A percentile compares a stretch with the other conserved stretches of the same genome.
These are phyloP conservation scores for Mycena venus DNA, from an alignment of 768 basidiomycete species.

Conservation along the genomic window DNA sequence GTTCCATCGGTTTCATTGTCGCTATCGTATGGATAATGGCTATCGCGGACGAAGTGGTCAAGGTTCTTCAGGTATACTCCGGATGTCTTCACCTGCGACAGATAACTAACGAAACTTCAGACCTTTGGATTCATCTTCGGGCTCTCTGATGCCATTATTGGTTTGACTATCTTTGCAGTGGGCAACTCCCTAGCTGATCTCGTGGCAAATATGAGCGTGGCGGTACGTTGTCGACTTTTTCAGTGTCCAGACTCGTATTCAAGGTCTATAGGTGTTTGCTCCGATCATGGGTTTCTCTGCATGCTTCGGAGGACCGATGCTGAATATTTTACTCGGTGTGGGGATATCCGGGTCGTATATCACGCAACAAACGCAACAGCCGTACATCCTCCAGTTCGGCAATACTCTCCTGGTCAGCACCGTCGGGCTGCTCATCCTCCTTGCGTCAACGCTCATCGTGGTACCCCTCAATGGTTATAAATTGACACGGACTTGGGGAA, in stretches of 20 bases:
- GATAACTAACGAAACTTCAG: constrained; percentile 54
- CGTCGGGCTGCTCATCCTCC: constrained; percentile 82
- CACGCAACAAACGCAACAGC: constrained; percentile 70
- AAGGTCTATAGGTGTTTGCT: constrained; percentile 73
- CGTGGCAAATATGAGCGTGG: constrained; percentile 97
- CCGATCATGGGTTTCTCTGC: constrained; percentile 97
- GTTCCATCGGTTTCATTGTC: constrained; percentile 92
- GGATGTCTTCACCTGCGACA: background rate
- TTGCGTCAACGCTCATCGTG: constrained; percentile 82
- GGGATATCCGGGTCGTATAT: constrained; percentile 93
- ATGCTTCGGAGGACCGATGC: constrained; percentile 94
- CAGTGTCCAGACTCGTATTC: background rate
- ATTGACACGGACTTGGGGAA: constrained; percentile 86
- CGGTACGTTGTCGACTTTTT: constrained; percentile 64
- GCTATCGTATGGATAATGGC: constrained; percentile 98
- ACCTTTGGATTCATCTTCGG: constrained; percentile 95
- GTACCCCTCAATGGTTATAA: constrained; percentile 90
- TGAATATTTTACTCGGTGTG: constrained; percentile 91
- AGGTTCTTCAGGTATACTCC: constrained; percentile 81
- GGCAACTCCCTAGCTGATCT: constrained; percentile 97
- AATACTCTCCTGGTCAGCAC: constrained; percentile 88
- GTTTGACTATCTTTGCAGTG: constrained; percentile 95
- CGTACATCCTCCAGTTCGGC: constrained; percentile 84
- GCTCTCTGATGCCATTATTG: constrained; percentile 96
- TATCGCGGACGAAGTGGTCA: constrained; percentile 95